phyloP scores from a whole-genome alignment of 106 monocot genomes.

The Allium fistulosum region DNA sequence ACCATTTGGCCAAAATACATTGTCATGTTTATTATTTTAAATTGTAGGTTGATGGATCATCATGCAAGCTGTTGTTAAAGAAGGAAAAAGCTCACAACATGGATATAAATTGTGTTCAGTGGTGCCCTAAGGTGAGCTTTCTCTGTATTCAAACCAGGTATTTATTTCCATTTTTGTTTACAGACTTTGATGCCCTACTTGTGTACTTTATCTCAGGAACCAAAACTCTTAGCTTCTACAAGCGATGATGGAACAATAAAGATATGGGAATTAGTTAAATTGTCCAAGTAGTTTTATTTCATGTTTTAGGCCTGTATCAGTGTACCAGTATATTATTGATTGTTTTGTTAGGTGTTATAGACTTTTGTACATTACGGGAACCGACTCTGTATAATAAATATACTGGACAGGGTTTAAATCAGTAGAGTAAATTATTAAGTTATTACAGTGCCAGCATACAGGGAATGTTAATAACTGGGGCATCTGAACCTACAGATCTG shows the following conservation, averaged over 20 bases:
- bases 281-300: background rate
- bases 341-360: too few species aligned
- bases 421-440: too few species aligned
- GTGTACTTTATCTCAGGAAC: constrained; percentile 26
- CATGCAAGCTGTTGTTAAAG: constrained; percentile 49
- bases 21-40: background rate
- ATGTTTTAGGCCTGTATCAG: too few species aligned
- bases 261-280: constrained; percentile 38
- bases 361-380: too few species aligned
- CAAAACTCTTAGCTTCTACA: constrained; percentile 42
- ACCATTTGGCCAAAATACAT: background rate
- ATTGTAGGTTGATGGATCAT: constrained; percentile 40
- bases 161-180: background rate
- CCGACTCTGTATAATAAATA: too few species aligned
- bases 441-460: too few species aligned
- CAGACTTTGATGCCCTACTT: background rate
- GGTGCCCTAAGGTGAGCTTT: constrained; percentile 42
- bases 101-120: constrained; percentile 63
- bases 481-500: too few species aligned
- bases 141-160: background rate
- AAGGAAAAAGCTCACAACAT: constrained; percentile 72
- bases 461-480: too few species aligned
- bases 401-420: too few species aligned
- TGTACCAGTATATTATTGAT: too few species aligned
- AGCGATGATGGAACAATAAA: constrained; percentile 64